Evolutionary conservation across 1,284 basidiomycete genomes (phyloP), one percentile per base, ranked within the genome.

Genomic region (Ganoderma boninense): DNA sequence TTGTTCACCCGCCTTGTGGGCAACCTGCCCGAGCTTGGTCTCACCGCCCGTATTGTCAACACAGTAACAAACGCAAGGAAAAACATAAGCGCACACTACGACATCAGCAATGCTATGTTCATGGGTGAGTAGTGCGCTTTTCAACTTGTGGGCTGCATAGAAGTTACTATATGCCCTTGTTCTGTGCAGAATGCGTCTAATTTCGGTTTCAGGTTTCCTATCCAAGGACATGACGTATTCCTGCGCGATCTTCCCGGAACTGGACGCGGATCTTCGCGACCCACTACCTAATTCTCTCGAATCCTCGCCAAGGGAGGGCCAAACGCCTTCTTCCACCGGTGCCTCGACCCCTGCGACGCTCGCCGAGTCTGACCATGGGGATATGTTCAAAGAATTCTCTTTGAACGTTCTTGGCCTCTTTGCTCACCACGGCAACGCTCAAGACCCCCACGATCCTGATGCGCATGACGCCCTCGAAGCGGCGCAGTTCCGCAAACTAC

Each of bases 191-290:
- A 35, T 43, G 40, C 20, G 7, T 7, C 64, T 57, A 23, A 43
- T 23, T 32, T 82, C 81, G 79, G 81, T 83, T 73, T 70, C 77
- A 86, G 90, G 88, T 0, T 95, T 95, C 79, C 79, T 95, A 35
- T 91, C 89, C 1, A 78, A 84, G 66, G 93, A 95, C 79, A 95
- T 96, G 93, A 95, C 91, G 20, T 95, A 95, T 79, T 93, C 91
- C 0, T 94, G 90, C 76, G 92, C 87, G 5, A 92, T 94, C 72
- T 94, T 91, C 77, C 82, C 87, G 16, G 87, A 90, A 43, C 80
- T 92, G 1, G 89, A 93, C 74, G 87, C 84, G 4, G 92, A 94
- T 76, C 79, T 92, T 42, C 80, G 80, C 52, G 8, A 59, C 23
- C 13, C 49, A 6, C 44, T 60, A 1, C 13, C 63, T n/a, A 44